These are phyloP conservation scores for Bimuria novae-zelandiae DNA, from an alignment of 2,329 filamentous ascomycete genomes.

Conservation along the genomic window DNA sequence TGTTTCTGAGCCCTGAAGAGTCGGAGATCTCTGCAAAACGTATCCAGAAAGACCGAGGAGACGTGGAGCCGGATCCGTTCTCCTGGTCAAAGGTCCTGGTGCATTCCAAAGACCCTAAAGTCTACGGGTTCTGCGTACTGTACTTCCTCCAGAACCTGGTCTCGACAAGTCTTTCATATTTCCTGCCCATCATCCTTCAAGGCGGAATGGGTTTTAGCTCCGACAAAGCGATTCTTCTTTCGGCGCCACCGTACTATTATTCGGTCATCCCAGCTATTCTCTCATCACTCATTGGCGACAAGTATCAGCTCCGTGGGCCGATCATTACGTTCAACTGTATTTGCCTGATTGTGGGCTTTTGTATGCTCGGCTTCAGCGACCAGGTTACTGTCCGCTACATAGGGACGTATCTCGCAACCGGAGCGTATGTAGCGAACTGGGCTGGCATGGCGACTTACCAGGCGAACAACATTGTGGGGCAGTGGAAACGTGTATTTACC, in stretches of 20 bases:
- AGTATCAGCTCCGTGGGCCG: slow-evolving; percentile 62
- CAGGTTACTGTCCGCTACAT: slow-evolving; percentile 67
- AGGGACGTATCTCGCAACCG: slow-evolving; percentile 68
- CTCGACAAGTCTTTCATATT: slow-evolving; percentile 68
- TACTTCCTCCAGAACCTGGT: slow-evolving; percentile 72
- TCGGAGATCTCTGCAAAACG: slow-evolving; percentile 60
- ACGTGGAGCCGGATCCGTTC: slow-evolving; percentile 62
- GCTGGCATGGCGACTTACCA: slow-evolving; percentile 63
- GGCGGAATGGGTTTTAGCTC: slow-evolving; percentile 52
- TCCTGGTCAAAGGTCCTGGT: slow-evolving; percentile 59
- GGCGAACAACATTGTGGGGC: slow-evolving; percentile 57
- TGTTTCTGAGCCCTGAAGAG: slow-evolving; percentile 62
- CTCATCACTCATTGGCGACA: slow-evolving; percentile 67
- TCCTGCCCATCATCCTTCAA: slow-evolving; percentile 64
- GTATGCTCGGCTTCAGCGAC: slow-evolving; percentile 65
- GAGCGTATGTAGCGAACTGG: slow-evolving; percentile 72
- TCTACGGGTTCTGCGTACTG: slow-evolving; percentile 67
- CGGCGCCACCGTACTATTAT: slow-evolving; percentile 71
- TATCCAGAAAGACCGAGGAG: slow-evolving; percentile 65
- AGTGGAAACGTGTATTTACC: slow-evolving; percentile 68
- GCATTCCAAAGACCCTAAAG: slow-evolving; percentile 63
- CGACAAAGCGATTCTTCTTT: slow-evolving; percentile 60
- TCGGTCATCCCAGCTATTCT: slow-evolving; percentile 66
- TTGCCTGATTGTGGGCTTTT: slow-evolving; percentile 66
- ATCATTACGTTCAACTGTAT: slow-evolving; percentile 68